Conservation (phyloP, 495 filamentous ascomycete genomes). For the Stereocaulon alpinum region DNA sequence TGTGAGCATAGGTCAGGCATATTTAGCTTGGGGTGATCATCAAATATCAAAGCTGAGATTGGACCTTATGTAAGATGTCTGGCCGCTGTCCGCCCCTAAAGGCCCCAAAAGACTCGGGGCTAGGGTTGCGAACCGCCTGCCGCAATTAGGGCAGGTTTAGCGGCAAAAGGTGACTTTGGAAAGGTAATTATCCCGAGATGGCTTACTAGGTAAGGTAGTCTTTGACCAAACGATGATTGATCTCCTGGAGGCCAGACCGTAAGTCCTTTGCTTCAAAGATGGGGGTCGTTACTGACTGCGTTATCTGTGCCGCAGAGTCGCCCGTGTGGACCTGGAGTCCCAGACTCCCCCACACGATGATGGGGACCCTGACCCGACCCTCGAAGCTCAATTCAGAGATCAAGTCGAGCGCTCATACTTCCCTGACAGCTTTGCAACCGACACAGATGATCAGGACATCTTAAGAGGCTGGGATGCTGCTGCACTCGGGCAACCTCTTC, state of each 20-base stretch:
- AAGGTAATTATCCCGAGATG: too few relatives aligned
- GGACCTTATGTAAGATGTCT: too few relatives aligned
- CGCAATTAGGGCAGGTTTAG: too few relatives aligned
- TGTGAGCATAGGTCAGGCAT: too few relatives aligned
- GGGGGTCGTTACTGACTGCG: neutral
- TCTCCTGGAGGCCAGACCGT: neutral
- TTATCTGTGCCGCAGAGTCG: neutral
- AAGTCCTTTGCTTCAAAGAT: neutral
- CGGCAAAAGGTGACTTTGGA: too few relatives aligned
- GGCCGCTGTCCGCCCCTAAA: too few relatives aligned
- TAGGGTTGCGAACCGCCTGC: too few relatives aligned
- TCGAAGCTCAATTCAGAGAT: constrained; percentile 8
- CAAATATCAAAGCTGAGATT: too few relatives aligned
- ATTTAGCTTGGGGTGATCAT: too few relatives aligned
- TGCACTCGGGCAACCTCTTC: neutral
- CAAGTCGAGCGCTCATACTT: constrained; percentile 3
- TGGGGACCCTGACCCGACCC: neutral
- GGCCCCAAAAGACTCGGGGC: too few relatives aligned
- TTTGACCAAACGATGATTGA: neutral
- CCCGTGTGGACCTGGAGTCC: constrained; percentile 1
- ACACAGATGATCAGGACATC: neutral
- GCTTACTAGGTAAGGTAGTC: neutral
- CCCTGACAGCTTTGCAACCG: neutral
- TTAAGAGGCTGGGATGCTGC: neutral
- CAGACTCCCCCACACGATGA: neutral